A percentile compares a stretch with the other conserved stretches of the same genome.
These are phyloP conservation scores for Penicillium decumbens DNA, from an alignment of 2,329 filamentous ascomycete species.

Conservation along the genomic window DNA sequence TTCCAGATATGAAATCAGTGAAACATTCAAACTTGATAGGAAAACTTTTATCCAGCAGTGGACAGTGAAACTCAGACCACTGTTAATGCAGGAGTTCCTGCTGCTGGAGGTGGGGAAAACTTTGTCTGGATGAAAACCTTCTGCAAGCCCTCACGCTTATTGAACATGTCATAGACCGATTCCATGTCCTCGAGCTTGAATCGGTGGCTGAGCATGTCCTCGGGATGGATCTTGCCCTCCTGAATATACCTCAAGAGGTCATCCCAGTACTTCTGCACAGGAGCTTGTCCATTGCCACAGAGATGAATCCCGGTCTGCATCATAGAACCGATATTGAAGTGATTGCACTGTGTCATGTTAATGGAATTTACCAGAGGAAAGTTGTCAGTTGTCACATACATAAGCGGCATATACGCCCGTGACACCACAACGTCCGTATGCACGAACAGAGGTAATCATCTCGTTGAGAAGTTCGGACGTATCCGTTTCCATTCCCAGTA, in stretches of 20 bases:
- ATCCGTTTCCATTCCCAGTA: constrained; percentile 71
- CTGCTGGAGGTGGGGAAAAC: constrained; percentile 49
- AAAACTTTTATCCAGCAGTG: background rate
- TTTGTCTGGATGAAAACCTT: constrained; percentile 66
- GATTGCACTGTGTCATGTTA: constrained; percentile 45
- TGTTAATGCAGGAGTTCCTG: background rate
- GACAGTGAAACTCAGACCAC: constrained; percentile 1
- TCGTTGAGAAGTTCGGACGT: constrained; percentile 62
- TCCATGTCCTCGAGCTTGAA: constrained; percentile 67
- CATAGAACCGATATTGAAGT: constrained; percentile 74
- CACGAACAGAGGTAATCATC: constrained; percentile 52
- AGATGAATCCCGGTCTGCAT: constrained; percentile 80
- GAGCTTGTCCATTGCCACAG: constrained; percentile 62
- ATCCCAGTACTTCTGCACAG: constrained; percentile 81
- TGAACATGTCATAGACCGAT: constrained; percentile 60
- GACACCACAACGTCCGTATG: constrained; percentile 63
- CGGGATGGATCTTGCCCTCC: constrained; percentile 63
- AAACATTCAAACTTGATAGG: background rate
- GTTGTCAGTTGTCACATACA: constrained; percentile 38
- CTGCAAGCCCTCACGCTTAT: constrained; percentile 61
- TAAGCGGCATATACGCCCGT: constrained; percentile 66
- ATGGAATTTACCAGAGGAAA: background rate
- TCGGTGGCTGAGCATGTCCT: constrained; percentile 75
- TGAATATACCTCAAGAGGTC: constrained; percentile 64
- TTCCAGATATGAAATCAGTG: background rate